Percentiles rank a stretch among this genome's conserved stretches.
These are phyloP conservation scores for Raffaelea ambrosiae DNA, from an alignment of 2,329 filamentous ascomycete species.

Conservation along the genomic window DNA sequence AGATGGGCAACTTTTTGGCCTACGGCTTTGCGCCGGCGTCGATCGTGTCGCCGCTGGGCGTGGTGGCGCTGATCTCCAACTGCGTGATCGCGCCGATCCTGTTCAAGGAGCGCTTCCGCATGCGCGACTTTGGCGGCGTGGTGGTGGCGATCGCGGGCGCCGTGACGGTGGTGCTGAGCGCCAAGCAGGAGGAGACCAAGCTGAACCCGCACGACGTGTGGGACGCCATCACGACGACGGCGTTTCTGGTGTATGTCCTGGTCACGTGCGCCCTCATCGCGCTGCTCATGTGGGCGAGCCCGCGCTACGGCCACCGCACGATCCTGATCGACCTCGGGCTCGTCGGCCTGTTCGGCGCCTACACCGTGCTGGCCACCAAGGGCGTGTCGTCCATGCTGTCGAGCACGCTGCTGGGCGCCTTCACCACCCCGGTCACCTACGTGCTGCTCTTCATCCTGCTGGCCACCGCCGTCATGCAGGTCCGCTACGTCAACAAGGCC, in stretches of 20 bases:
- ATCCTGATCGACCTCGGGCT: conserved; percentile 90
- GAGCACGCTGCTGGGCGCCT: conserved; percentile 77
- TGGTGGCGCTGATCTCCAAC: conserved; percentile 95
- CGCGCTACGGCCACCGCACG: conserved; percentile 71
- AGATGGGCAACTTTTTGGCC: conserved; percentile 92
- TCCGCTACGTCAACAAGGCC: conserved; percentile 84
- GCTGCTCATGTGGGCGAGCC: conserved; percentile 72
- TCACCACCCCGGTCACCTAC: conserved; percentile 89
- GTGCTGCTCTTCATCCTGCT: conserved; percentile 71
- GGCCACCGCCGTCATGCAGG: conserved; percentile 86
- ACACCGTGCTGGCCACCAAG: conserved; percentile 94
- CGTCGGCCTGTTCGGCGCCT: conserved; percentile 89
- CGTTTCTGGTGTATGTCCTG: conserved; percentile 83
- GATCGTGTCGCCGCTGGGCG: conserved; percentile 90
- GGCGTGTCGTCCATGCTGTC: conserved; percentile 93
- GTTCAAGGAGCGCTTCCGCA: conserved; percentile 83
- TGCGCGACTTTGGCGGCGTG: conserved; percentile 80
- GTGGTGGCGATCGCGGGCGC: conserved; percentile 79
- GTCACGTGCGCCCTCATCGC: conserved; percentile 68
- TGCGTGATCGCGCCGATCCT: conserved; percentile 93
- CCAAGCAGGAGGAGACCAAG: conserved; percentile 81
- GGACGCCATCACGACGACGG: conserved; percentile 76
- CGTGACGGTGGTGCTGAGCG: conserved; percentile 86
- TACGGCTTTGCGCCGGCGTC: conserved; percentile 97
- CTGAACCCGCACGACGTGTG: conserved; percentile 85